Percentiles rank a stretch among this genome's conserved stretches.
These are phyloP conservation scores for Saccharum officinarum DNA, from an alignment of 176 grass and related monocot species.

Conservation along the genomic window DNA sequence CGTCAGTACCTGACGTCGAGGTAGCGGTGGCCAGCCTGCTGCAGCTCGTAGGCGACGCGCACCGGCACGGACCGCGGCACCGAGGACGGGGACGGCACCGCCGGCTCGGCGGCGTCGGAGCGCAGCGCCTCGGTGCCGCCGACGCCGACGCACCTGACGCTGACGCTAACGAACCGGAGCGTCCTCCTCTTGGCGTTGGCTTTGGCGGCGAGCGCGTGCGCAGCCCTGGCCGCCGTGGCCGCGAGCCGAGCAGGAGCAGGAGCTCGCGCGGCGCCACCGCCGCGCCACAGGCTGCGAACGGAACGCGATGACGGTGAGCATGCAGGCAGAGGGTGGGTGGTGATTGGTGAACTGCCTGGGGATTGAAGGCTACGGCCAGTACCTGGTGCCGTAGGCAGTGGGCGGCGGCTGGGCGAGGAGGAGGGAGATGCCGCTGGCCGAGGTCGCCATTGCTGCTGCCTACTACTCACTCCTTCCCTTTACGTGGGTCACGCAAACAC, in stretches of 20 bases:
- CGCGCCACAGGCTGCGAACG: not conserved
- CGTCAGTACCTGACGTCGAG: constrained; percentile 75
- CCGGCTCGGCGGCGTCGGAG: not conserved
- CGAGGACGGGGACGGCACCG: not conserved
- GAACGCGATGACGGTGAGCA: not conserved
- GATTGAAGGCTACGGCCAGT: too few species aligned
- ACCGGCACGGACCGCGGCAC: constrained; percentile 81
- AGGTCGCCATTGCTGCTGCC: not conserved
- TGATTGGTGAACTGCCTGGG: not conserved
- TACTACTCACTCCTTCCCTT: too few species aligned
- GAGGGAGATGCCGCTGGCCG: constrained; percentile 1
- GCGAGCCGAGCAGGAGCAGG: not conserved
- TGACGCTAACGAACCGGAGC: not conserved
- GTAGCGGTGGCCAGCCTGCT: constrained; percentile 76
- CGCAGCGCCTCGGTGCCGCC: not conserved
- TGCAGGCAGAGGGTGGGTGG: too few species aligned
- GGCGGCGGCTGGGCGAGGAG: not conserved
- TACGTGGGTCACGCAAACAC: too few species aligned
- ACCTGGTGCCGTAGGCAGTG: not conserved
- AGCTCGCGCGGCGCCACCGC: not conserved
- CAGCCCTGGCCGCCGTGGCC: not conserved
- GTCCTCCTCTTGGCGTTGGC: not conserved
- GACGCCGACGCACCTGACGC: constrained; percentile 11
- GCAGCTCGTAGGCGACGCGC: constrained; percentile 78
- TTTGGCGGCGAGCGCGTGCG: too few species aligned